Evolutionary conservation across 305 asterid species (phyloP).

Genomic region (Euphrasia arctica): DNA sequence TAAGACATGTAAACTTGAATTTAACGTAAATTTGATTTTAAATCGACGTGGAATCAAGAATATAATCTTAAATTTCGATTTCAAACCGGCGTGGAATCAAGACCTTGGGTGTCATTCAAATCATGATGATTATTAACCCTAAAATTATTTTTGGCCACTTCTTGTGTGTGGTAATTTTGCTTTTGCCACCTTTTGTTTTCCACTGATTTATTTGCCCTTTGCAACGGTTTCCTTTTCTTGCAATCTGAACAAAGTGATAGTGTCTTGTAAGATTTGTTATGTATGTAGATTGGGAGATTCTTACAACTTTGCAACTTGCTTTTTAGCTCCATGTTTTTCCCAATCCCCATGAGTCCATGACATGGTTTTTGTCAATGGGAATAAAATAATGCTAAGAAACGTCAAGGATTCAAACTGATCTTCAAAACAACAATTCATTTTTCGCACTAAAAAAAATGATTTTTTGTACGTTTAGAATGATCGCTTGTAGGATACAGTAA

Average conservation of each 20-base stretch:
- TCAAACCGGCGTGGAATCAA: neutral
- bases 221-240: neutral
- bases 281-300: constrained; percentile 29
- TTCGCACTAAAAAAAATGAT: neutral
- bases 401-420: neutral
- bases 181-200: neutral
- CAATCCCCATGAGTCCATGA: constrained; percentile 26
- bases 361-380: constrained; percentile 16
- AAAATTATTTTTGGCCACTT: constrained; percentile 9
- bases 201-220: neutral
- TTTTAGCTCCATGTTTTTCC: constrained; percentile 19
- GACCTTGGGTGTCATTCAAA: neutral
- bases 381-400: constrained; percentile 8
- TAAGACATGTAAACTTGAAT: neutral
- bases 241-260: constrained; percentile 20
- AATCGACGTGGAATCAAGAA: too few relatives aligned
- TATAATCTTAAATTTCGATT: neutral
- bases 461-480: neutral
- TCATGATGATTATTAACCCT: neutral
- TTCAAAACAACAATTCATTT: neutral
- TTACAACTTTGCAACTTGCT: constrained; percentile 21
- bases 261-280: constrained; percentile 34
- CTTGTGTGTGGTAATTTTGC: neutral
- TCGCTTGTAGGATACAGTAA: too few relatives aligned
- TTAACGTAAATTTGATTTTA: too few relatives aligned